Conservation (phyloP, 257 asterid species). For the Salvia miltiorrhiza region DNA sequence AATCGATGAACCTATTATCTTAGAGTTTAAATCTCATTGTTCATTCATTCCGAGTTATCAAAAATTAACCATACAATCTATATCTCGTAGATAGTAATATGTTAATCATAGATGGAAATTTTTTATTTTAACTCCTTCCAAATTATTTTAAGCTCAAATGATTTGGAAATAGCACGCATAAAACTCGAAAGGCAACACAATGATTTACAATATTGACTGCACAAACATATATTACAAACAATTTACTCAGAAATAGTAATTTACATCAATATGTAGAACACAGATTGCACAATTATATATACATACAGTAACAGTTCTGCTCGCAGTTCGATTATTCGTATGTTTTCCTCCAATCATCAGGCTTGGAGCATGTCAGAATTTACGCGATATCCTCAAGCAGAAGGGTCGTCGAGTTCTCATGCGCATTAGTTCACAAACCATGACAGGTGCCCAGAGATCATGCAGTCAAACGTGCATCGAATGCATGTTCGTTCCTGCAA, state of each 20-base stretch:
- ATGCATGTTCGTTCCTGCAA: conserved; percentile 23
- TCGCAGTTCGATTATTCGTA: conserved; percentile 16
- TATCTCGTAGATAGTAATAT: too few relatives aligned
- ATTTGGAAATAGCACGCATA: too few relatives aligned
- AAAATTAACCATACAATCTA: too few relatives aligned
- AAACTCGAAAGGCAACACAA: too few relatives aligned
- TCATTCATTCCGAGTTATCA: too few relatives aligned
- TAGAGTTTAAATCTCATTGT: too few relatives aligned
- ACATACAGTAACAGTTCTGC: conserved; percentile 13
- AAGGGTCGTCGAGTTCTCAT: conserved; percentile 13
- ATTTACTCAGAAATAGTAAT: background rate
- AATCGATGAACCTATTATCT: too few relatives aligned
- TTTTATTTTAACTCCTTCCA: too few relatives aligned
- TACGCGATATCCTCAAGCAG: conserved; percentile 16
- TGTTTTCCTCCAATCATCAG: conserved; percentile 21
- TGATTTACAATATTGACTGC: background rate
- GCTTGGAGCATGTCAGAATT: conserved; percentile 15
- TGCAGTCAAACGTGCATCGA: conserved; percentile 19
- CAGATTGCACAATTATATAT: conserved; percentile 16
- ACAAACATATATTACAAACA: background rate
- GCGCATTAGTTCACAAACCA: background rate
- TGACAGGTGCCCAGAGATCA: background rate
- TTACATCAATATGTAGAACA: conserved; percentile 4
- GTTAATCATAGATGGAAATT: too few relatives aligned
- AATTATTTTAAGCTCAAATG: too few relatives aligned